These are phyloP conservation scores for Helminthosporium solani DNA, from an alignment of 2,329 filamentous ascomycete species.

Conservation along the genomic window DNA sequence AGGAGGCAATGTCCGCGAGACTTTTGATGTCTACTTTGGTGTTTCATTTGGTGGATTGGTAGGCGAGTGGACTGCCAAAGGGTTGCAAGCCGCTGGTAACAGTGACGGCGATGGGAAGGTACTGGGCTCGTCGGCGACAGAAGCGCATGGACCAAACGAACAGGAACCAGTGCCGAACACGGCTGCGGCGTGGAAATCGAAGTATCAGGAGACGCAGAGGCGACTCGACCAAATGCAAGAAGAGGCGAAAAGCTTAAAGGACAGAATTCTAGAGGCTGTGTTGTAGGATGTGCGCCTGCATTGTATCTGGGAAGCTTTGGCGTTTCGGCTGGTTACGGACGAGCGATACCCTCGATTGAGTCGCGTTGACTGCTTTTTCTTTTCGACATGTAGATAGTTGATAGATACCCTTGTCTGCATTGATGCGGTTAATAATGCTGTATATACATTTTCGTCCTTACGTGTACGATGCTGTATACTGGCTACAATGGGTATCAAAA, in stretches of 20 bases:
- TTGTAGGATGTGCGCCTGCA: slow-evolving; percentile 9
- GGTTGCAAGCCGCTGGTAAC: slow-evolving; percentile 26
- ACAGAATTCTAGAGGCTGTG: slow-evolving; percentile 43
- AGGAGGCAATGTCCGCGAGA: slow-evolving; percentile 33
- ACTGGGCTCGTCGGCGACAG: background rate
- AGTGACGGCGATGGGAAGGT: slow-evolving; percentile 9
- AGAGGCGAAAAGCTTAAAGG: slow-evolving; percentile 36
- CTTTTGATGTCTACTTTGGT: slow-evolving; percentile 49
- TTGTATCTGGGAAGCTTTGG: background rate
- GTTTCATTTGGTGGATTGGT: slow-evolving; percentile 44
- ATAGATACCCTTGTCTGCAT: too few relatives aligned
- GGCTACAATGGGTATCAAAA: too few relatives aligned
- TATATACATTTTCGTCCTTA: too few relatives aligned
- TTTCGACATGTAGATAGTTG: too few relatives aligned
- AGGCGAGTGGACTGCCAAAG: slow-evolving; percentile 48
- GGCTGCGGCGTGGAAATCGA: slow-evolving; percentile 34
- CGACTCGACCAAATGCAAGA: slow-evolving; percentile 39
- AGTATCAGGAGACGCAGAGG: slow-evolving; percentile 36
- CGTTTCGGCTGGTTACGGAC: background rate
- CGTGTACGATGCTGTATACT: too few relatives aligned
- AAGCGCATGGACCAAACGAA: slow-evolving; percentile 8
- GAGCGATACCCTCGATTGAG: background rate
- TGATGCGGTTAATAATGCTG: too few relatives aligned
- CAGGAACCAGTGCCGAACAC: slow-evolving; percentile 15
- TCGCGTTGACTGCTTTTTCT: too few relatives aligned